Percentiles rank a stretch among this genome's conserved stretches.
Conservation (phyloP, 1,139 yeast genomes). For the Candida sanyaensis region DNA sequence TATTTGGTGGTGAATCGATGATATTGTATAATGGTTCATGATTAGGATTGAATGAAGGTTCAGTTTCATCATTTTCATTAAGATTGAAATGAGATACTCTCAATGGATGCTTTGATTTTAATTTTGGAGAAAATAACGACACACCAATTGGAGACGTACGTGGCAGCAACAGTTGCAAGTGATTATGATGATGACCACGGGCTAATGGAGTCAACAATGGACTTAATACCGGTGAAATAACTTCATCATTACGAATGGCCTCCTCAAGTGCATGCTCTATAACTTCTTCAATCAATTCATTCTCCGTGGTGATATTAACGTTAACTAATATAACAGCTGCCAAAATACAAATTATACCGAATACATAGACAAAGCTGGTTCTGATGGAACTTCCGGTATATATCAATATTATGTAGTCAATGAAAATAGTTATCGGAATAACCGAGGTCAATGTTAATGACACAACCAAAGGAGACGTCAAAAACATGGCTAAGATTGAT, state of each 20-base stretch:
- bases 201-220: constrained; percentile 33
- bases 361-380: constrained; percentile 35
- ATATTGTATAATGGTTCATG: constrained; percentile 26
- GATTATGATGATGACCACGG: constrained; percentile 7
- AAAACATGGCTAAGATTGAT: constrained; percentile 50
- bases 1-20: constrained; percentile 9
- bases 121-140: constrained; percentile 5
- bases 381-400: constrained; percentile 21
- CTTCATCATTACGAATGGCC: constrained; percentile 48
- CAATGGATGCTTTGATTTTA: constrained; percentile 4
- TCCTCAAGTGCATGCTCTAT: constrained; percentile 52
- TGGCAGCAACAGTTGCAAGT: constrained; percentile 1
- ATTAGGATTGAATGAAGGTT: constrained; percentile 21
- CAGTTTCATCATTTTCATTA: constrained; percentile 14
- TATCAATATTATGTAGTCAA: constrained; percentile 39
- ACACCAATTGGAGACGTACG: constrained; percentile 2
- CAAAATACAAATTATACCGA: constrained; percentile 50
- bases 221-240: constrained; percentile 47
- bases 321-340: constrained; percentile 50
- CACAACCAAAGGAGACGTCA: constrained; percentile 56
- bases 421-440: constrained; percentile 52
- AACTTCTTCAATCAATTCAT: constrained; percentile 48
- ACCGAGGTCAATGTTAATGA: constrained; percentile 54
- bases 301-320: constrained; percentile 42
- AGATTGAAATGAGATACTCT: constrained; percentile 17